Base-by-base conservation (phyloP, 345 rosid species). In the Carallia pectinifolia region DNA sequence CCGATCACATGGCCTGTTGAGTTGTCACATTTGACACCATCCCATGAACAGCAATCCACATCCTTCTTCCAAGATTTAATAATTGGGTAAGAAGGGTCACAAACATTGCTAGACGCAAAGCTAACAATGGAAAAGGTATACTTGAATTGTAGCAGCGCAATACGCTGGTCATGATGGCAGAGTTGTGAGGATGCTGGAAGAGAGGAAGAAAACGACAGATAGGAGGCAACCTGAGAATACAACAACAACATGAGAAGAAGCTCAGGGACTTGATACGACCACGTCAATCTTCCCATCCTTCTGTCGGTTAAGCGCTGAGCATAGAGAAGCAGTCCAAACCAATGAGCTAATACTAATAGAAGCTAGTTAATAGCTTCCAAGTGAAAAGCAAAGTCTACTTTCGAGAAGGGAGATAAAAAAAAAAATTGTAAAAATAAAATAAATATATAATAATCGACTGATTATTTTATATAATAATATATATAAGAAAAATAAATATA, bases 11-110 rank as follows among this genome's bases (percentile, higher is more conserved):
- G 40, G 2, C 77, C 77, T 0, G 66, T 67, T 19, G 64, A 27
- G 0, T 2, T 10, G 19, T 81, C 79, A 17, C 77, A 81, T 0
- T 55, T 65, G 13, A 79, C 72, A 0, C 81, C 81, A 64, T 82
- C 77, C 77, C 81, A 74, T 4, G 27, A 68, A 61, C 83, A 79
- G 44, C 81, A 79, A 65, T 79, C 71, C 0, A 30, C 62, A 5
- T 62, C 79, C 7, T 61, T 61, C 6, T 63, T 70, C 80, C 73
- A 76, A 1, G 70, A 72, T 4, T n/a, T n/a, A n/a, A n/a, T n/a
- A n/a, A n/a, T n/a, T n/a, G 59, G 71, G 53, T 37, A 66, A 7
- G 36, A 23, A n/a, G 23, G 0, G n/a, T n/a, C n/a, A n/a, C n/a
- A 64, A 23, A 44, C 1, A 29, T n/a, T 8, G 36, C 1, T 29